A percentile compares a stretch with the other conserved stretches of the same genome.
Evolutionary conservation across 2,329 filamentous ascomycete species (phyloP).

Genomic region (Fusarium pilosicola): DNA sequence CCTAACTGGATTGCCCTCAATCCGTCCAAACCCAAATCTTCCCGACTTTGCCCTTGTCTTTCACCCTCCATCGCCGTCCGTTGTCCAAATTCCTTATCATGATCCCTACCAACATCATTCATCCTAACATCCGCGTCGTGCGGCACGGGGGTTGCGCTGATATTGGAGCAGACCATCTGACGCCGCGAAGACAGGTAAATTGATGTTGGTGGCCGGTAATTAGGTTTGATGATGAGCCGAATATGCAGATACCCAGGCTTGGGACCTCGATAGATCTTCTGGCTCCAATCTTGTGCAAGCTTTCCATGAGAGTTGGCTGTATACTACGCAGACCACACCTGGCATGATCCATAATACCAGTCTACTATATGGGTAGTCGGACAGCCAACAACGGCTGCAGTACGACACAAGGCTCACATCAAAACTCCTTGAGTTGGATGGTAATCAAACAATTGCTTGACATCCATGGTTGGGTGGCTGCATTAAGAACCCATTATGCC

Average conservation of each 20-base stretch:
- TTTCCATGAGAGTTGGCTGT: slow-evolving; percentile 5
- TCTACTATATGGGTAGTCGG: background rate
- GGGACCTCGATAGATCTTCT: slow-evolving; percentile 1
- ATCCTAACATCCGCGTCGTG: slow-evolving; percentile 25
- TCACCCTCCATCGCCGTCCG: slow-evolving; percentile 6
- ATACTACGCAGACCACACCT: slow-evolving; percentile 7
- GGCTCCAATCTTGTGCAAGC: slow-evolving; percentile 9
- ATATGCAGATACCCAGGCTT: slow-evolving; percentile 18
- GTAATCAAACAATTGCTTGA: slow-evolving; percentile 1
- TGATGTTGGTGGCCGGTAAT: slow-evolving; percentile 14
- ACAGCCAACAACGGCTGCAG: slow-evolving; percentile 3
- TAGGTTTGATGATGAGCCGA: background rate
- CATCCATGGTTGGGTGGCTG: slow-evolving; percentile 7
- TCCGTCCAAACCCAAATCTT: slow-evolving; percentile 17
- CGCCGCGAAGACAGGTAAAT: slow-evolving; percentile 6
- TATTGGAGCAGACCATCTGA: slow-evolving; percentile 14
- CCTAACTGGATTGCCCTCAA: slow-evolving; percentile 29
- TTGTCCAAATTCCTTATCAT: slow-evolving; percentile 36
- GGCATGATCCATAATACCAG: background rate
- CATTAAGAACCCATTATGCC: slow-evolving; percentile 6
- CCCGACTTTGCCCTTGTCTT: slow-evolving; percentile 7
- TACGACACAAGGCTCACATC: background rate
- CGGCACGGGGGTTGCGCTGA: slow-evolving; percentile 35
- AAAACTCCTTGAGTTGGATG: slow-evolving; percentile 1
- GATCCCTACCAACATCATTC: slow-evolving; percentile 36